Conservation (phyloP, 371 early-diverging fungal species). For the Syncephalastrum monosporum region DNA sequence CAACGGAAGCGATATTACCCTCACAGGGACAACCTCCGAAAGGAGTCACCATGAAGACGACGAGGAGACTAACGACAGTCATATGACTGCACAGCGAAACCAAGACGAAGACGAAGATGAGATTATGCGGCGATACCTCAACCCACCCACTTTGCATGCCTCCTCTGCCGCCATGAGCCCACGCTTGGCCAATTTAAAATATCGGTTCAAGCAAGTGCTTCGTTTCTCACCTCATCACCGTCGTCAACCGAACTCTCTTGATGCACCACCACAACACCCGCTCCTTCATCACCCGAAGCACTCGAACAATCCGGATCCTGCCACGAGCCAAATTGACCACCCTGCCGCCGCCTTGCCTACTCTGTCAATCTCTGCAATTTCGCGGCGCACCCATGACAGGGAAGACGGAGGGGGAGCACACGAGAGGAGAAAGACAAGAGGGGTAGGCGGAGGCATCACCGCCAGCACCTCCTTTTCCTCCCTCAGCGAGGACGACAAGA, state of each 20-base stretch:
- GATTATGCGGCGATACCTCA: background rate
- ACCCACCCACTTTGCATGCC: background rate
- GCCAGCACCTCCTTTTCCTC: background rate
- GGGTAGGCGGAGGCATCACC: background rate
- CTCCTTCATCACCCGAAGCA: too few relatives aligned
- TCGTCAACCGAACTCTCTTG: background rate
- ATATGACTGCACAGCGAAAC: background rate
- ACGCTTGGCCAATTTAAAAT: constrained; percentile 3
- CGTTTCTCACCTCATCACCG: constrained; percentile 1
- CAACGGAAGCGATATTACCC: constrained; percentile 5
- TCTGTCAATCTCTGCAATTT: background rate
- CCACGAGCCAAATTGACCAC: constrained; percentile 3
- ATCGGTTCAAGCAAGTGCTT: constrained; percentile 5
- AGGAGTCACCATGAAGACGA: background rate
- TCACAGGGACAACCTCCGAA: background rate
- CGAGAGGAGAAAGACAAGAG: too few relatives aligned
- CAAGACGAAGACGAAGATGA: too few relatives aligned
- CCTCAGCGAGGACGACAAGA: background rate
- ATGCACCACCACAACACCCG: background rate
- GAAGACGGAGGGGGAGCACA: background rate
- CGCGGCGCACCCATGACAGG: background rate
- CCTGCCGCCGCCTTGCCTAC: constrained; percentile 7
- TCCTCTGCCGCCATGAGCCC: background rate
- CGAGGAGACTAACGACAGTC: background rate
- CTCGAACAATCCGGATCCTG: too few relatives aligned